Percentiles rank a stretch among this genome's conserved stretches.
These are phyloP conservation scores for Prunus armeniaca DNA, from an alignment of 306 rosid genomes.

Conservation along the genomic window DNA sequence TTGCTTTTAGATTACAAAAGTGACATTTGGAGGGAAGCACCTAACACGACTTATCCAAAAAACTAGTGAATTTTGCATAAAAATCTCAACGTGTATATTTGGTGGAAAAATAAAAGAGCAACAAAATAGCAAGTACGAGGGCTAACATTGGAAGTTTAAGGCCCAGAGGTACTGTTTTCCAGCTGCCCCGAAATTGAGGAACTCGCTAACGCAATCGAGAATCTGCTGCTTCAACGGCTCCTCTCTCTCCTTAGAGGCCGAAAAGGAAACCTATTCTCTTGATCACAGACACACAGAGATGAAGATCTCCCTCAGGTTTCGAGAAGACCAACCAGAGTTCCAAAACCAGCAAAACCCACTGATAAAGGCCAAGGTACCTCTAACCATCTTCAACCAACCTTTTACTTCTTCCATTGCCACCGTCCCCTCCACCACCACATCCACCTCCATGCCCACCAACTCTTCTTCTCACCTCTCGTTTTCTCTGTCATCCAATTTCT, in stretches of 20 bases:
- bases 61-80: too few relatives aligned
- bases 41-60: too few relatives aligned
- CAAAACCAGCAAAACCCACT: conserved; percentile 24
- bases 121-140: too few relatives aligned
- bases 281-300: conserved; percentile 18
- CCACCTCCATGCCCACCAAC: conserved; percentile 11
- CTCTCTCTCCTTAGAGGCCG: neutral
- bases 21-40: too few relatives aligned
- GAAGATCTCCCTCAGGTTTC: conserved; percentile 70
- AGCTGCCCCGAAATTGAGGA: neutral
- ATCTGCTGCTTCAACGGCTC: neutral
- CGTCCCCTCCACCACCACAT: conserved; percentile 22
- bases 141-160: too few relatives aligned
- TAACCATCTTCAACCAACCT: conserved; percentile 57
- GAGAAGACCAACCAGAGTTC: conserved; percentile 31
- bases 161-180: neutral
- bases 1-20: too few relatives aligned
- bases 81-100: too few relatives aligned
- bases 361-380: conserved; percentile 65
- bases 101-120: too few relatives aligned
- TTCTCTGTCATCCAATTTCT: conserved; percentile 61
- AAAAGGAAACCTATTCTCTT: neutral
- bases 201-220: neutral
- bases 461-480: conserved; percentile 59
- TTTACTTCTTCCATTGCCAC: conserved; percentile 52